These are phyloP conservation scores for Dendrocalamus sinicus DNA, from an alignment of 176 grass and related monocot species.

Conservation along the genomic window DNA sequence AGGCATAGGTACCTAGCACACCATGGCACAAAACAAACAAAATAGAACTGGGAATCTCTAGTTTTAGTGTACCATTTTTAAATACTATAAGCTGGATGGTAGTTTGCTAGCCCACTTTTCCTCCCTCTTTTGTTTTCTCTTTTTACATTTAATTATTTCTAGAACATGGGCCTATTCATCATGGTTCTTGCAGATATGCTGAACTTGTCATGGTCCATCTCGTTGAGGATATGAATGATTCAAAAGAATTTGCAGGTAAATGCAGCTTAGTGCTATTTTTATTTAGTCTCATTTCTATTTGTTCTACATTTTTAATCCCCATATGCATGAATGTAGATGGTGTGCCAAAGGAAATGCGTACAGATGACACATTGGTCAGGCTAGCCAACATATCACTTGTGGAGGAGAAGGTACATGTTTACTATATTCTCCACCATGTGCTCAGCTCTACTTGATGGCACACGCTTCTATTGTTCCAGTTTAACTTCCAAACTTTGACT, in stretches of 20 bases:
- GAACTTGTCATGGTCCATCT: constrained; percentile 89
- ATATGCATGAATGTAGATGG: constrained; percentile 72
- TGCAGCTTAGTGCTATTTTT: constrained; percentile 35
- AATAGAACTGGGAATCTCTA: background rate
- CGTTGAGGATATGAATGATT: constrained; percentile 74
- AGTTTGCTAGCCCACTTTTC: background rate
- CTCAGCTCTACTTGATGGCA: constrained; percentile 9
- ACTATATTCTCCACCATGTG: constrained; percentile 10
- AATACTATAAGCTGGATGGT: background rate
- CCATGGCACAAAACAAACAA: constrained; percentile 5
- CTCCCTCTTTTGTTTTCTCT: constrained; percentile 1
- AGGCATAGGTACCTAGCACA: background rate
- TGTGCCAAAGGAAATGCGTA: constrained; percentile 87
- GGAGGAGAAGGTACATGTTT: constrained; percentile 84
- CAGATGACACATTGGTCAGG: constrained; percentile 82
- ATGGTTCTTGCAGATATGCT: constrained; percentile 75
- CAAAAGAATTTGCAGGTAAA: constrained; percentile 74
- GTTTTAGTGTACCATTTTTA: background rate
- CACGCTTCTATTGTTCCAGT: background rate
- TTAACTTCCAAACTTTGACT: constrained; percentile 32
- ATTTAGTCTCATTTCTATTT: constrained; percentile 40
- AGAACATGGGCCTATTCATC: constrained; percentile 6
- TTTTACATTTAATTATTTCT: constrained; percentile 37
- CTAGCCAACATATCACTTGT: constrained; percentile 85
- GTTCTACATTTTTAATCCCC: constrained; percentile 39